A percentile compares a stretch with the other conserved stretches of the same genome.
Conservation (phyloP, 345 rosid species). For the Populus pruinosa region DNA sequence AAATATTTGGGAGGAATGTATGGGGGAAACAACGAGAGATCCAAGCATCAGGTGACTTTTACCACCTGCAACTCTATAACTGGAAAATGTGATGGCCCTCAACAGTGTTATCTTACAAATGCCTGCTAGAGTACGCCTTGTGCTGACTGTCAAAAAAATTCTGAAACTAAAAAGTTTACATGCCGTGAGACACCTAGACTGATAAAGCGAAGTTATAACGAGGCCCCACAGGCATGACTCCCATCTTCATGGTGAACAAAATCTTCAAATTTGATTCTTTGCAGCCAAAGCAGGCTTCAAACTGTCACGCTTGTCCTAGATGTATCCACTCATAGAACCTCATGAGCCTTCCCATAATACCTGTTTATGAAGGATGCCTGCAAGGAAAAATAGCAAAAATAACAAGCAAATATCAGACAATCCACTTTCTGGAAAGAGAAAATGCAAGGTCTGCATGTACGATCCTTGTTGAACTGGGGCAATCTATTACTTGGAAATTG, state of each 20-base stretch:
- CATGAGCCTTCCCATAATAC: slow-evolving; percentile 85
- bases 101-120: slow-evolving; percentile 15
- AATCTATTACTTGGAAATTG: neutral
- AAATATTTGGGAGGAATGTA: neutral
- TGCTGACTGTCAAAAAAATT: neutral
- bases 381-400: slow-evolving; percentile 18
- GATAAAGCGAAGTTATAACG: neutral
- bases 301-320: neutral
- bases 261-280: neutral
- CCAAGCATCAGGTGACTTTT: neutral
- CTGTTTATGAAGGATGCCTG: slow-evolving; percentile 84
- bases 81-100: neutral
- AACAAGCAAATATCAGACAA: neutral
- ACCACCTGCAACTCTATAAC: neutral
- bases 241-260: neutral
- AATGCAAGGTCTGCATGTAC: neutral
- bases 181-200: neutral
- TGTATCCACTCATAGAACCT: slow-evolving; percentile 46
- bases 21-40: neutral
- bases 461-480: neutral
- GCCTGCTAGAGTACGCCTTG: neutral
- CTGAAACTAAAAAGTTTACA: neutral
- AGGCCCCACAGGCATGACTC: slow-evolving; percentile 1
- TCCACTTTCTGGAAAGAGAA: neutral
- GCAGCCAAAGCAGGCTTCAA: neutral